Base-by-base conservation (phyloP, 1,284 basidiomycete genomes). In the Stereum hirsutum region DNA sequence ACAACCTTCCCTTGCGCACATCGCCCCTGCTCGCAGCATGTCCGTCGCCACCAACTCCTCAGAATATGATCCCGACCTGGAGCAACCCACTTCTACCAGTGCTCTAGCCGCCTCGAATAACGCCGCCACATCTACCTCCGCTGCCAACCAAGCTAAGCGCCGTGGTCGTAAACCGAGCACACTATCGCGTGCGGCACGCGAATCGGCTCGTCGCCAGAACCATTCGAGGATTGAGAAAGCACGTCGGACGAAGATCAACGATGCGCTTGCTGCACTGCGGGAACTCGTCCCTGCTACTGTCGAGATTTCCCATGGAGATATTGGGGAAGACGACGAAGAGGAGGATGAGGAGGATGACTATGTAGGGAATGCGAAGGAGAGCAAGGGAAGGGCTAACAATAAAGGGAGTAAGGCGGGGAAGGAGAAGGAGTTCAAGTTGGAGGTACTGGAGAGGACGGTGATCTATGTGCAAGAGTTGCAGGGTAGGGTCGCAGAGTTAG, bases 211-310 rank as follows among this genome's bases (percentile, higher is more conserved):
- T 46, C 84, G 87, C 56, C 73, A 86, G 35, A 88, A 88, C 58
- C 86, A 89, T 54, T 86, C 82, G 8, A 78, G 87, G 45, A 89
- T 89, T 57, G 86, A 89, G 63, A 87, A 89, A 54, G 80, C 85
- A 0, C 67, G 87, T 14, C 69, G 86, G 27, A 88, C 84, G 2
- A 89, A 88, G 68, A 89, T 89, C 48, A 89, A 89, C 56, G 81
- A 87, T 38, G 82, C 86, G 1, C 70, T 89, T 7, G 68, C 79
- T 4, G 74, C 75, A 1, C 61, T 89, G 19, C 74, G 75, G 45
- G 62, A 67, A 46, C 73, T 89, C 44, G 81, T 89, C 1, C 81
- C 83, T 0, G 49, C 63, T 10, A 65, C 74, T 39, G 70, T 70
- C 49, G 71, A 64, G 27, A 59, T 59, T 14, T 58, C 50, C 7